A percentile compares a stretch with the other conserved stretches of the same genome.
These are phyloP conservation scores for Albophoma yamanashiensis DNA, from an alignment of 2,329 filamentous ascomycete genomes.

Conservation along the genomic window DNA sequence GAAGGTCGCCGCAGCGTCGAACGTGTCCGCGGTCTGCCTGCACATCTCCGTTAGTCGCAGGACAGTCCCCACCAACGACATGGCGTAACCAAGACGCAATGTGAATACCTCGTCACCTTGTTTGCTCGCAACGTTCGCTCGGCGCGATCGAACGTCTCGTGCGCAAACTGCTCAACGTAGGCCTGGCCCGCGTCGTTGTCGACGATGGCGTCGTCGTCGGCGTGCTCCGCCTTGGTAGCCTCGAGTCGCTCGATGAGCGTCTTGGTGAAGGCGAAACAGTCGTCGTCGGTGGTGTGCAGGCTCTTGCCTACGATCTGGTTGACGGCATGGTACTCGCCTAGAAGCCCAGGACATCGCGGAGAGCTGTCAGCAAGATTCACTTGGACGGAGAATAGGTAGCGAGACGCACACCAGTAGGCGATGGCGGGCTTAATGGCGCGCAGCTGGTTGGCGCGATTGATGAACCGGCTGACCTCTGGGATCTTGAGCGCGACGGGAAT, in stretches of 20 bases:
- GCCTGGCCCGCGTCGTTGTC: constrained; percentile 83
- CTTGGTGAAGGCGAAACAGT: constrained; percentile 71
- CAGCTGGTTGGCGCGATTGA: constrained; percentile 73
- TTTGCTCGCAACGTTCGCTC: constrained; percentile 74
- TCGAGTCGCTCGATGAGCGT: constrained; percentile 87
- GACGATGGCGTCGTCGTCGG: constrained; percentile 69
- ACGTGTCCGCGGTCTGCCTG: constrained; percentile 87
- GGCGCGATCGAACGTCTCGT: constrained; percentile 77
- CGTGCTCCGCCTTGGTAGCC: constrained; percentile 45
- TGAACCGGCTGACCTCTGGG: constrained; percentile 75
- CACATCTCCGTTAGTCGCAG: neutral
- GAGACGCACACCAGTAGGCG: constrained; percentile 80
- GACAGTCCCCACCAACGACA: neutral
- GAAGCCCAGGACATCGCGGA: constrained; percentile 4
- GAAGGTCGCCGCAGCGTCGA: constrained; percentile 86
- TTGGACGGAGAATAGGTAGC: too few species aligned
- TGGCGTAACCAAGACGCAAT: neutral
- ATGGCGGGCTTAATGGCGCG: constrained; percentile 78
- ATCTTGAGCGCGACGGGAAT: constrained; percentile 49
- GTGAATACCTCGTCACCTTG: constrained; percentile 63
- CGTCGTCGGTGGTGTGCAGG: constrained; percentile 68
- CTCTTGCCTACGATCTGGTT: constrained; percentile 79
- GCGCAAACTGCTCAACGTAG: constrained; percentile 87
- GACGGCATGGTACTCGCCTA: constrained; percentile 84
- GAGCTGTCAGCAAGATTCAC: neutral